Conservation (phyloP, 2,329 filamentous ascomycete species). For the Xylaria digitata region DNA sequence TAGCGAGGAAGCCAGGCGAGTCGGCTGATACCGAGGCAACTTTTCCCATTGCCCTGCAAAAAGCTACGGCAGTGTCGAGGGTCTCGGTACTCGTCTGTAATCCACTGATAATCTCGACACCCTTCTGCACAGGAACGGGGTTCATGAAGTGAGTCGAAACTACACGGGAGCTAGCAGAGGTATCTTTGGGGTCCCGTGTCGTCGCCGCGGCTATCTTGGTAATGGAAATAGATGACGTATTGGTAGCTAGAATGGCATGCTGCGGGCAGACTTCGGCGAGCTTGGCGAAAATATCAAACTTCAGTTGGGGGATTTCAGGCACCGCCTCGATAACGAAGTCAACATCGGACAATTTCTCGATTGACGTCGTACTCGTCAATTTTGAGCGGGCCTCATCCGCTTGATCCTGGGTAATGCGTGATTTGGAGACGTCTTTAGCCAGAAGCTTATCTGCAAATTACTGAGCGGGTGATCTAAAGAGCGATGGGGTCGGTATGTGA, state of each 20-base stretch:
- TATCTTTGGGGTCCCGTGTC: slow-evolving; percentile 79
- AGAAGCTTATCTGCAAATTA: slow-evolving; percentile 80
- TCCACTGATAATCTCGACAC: slow-evolving; percentile 96
- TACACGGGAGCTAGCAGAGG: slow-evolving; percentile 85
- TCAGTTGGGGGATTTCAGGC: slow-evolving; percentile 88
- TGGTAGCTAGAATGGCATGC: slow-evolving; percentile 93
- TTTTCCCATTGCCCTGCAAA: slow-evolving; percentile 94
- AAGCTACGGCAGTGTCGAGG: slow-evolving; percentile 81
- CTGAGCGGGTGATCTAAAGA: slow-evolving; percentile 29
- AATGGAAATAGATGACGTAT: slow-evolving; percentile 98
- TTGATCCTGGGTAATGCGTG: slow-evolving; percentile 83
- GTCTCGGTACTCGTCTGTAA: slow-evolving; percentile 89
- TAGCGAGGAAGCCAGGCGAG: slow-evolving; percentile 92
- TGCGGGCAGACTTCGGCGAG: slow-evolving; percentile 83
- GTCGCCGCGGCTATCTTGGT: slow-evolving; percentile 94
- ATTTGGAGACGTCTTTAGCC: slow-evolving; percentile 90
- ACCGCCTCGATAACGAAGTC: slow-evolving; percentile 99
- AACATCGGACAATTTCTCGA: slow-evolving; percentile 82
- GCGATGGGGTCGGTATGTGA: slow-evolving; percentile 33
- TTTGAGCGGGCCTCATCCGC: slow-evolving; percentile 78
- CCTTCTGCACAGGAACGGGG: slow-evolving; percentile 95
- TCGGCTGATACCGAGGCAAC: slow-evolving; percentile 88
- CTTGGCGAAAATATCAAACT: slow-evolving; percentile 85
- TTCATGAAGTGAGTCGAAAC: slow-evolving; percentile 99
- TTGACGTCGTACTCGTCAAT: slow-evolving; percentile 75